phyloP scores from a whole-genome alignment of 1,284 basidiomycete genomes.

The Moesziomyces sp. region DNA sequence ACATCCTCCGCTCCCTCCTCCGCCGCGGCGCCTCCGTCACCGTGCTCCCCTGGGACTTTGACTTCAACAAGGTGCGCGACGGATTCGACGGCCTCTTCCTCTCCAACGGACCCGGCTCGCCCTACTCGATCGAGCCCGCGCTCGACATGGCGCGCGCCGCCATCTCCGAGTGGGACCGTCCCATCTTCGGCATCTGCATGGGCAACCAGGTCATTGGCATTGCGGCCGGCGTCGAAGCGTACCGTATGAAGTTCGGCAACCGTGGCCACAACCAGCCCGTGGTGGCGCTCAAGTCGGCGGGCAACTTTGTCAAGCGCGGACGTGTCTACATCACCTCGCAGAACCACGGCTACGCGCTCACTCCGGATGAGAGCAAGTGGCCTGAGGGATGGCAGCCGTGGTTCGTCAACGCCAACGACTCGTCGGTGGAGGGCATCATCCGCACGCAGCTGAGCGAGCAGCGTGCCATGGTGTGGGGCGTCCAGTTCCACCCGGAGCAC shows the following conservation, averaged over 20 bases:
- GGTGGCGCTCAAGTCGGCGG: conserved; percentile 86
- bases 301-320: conserved; percentile 87
- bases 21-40: conserved; percentile 90
- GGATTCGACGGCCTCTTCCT: conserved; percentile 95
- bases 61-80: conserved; percentile 89
- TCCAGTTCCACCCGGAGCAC: conserved; percentile 67
- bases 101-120: conserved; percentile 95
- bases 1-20: conserved; percentile 91
- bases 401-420: conserved; percentile 67
- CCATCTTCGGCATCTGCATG: conserved; percentile 99
- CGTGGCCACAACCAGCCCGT: conserved; percentile 99
- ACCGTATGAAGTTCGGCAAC: conserved; percentile 97
- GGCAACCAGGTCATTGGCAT: conserved; percentile 84
- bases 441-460: conserved; percentile 45
- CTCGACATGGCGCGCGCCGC: conserved; percentile 82
- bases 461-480: conserved; percentile 62
- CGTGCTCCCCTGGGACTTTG: conserved; percentile 95
- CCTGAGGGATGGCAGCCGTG: conserved; percentile 64
- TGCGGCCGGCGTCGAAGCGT: conserved; percentile 94
- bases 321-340: conserved; percentile 91
- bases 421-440: conserved; percentile 64
- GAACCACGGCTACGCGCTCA: conserved; percentile 71
- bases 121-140: conserved; percentile 87
- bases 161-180: conserved; percentile 83
- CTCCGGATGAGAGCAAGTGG: conserved; percentile 61